A percentile compares a stretch with the other conserved stretches of the same genome.
Conservation (phyloP, 129 eudicot genomes). For the Centaurea solstitialis region DNA sequence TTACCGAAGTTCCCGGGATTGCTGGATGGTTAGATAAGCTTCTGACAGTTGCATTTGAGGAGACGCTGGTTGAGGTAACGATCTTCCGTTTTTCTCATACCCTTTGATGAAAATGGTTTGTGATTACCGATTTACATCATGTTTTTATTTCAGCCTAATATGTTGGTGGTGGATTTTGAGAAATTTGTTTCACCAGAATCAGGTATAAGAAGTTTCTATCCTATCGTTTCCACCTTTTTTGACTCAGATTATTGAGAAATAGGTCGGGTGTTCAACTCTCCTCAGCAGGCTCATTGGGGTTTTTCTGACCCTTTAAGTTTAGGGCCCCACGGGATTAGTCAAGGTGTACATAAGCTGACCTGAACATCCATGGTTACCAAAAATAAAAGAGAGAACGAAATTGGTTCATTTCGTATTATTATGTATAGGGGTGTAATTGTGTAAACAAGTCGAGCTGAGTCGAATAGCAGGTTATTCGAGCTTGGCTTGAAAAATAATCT, state of each 20-base stretch:
- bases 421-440: no score
- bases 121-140: background rate
- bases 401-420: no score
- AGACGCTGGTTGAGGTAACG: slow-evolving; percentile 87
- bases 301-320: no score
- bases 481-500: no score
- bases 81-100: background rate
- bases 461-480: no score
- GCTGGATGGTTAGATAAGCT: slow-evolving; percentile 99
- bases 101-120: background rate
- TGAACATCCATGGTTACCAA: no score
- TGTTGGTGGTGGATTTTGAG: slow-evolving; percentile 95
- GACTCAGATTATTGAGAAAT: no score
- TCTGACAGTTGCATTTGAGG: slow-evolving; percentile 74
- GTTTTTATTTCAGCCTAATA: slow-evolving; percentile 78
- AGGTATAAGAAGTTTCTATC: slow-evolving; percentile 43
- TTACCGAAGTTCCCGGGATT: slow-evolving; percentile 96
- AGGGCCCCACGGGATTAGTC: no score
- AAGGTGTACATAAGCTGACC: no score
- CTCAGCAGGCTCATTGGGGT: no score
- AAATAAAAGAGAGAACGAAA: background rate
- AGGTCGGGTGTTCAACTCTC: no score
- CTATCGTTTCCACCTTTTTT: background rate
- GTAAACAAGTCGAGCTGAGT: no score
- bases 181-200: slow-evolving; percentile 71